Evolutionary conservation across 129 eudicot genomes (phyloP), one percentile per base, ranked within the genome.

Genomic region (Ambrosia trifida): DNA sequence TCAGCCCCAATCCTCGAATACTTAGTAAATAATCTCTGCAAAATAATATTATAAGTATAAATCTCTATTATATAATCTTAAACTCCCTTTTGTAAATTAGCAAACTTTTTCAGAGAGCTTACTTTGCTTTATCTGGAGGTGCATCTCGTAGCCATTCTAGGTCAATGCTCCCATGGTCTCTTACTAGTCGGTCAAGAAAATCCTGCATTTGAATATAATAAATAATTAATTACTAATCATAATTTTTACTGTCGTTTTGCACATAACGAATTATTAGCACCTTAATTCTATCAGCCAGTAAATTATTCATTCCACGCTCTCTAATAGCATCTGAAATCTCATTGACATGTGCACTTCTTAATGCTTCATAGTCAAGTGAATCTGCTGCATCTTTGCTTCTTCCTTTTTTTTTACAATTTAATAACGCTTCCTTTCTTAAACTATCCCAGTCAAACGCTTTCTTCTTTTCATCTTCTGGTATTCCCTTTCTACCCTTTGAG

Each of bases 261-360:
- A 12, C 20, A 30, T 11, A 32, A 61, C 32, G n/a, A 47, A 31
- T 35, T 59, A 19, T 47, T 19, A 19, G 14, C 38, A 95, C 99
- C 99, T 90, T 81, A 11, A 95, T 95, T 73, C 99, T 74, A 65
- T 82, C 95, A 59, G 99, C 97, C 54, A 95, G 76, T 97, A 87
- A 80, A 82, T 95, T 90, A 79, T 95, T 90, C 99, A 95, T 95
- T 63, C 99, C 99, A 68, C 99, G 85, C 61, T 85, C 97, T 78
- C 85, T 88, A 13, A 95, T 95, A 32, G 96, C 79, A 40, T 86
- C 75, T 16, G 99, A 83, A 44, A 95, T 86, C 80, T 84, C 89
- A 44, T 52, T 78, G 7, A 90, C 97, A 70, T 90, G 78, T n/a
- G 96, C 95, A 32, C 73, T 3, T 69, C 97, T 82, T 49, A 95